Evolutionary conservation across 768 basidiomycete genomes (phyloP).

Genomic region (Rubroboletus pulcherrimus): DNA sequence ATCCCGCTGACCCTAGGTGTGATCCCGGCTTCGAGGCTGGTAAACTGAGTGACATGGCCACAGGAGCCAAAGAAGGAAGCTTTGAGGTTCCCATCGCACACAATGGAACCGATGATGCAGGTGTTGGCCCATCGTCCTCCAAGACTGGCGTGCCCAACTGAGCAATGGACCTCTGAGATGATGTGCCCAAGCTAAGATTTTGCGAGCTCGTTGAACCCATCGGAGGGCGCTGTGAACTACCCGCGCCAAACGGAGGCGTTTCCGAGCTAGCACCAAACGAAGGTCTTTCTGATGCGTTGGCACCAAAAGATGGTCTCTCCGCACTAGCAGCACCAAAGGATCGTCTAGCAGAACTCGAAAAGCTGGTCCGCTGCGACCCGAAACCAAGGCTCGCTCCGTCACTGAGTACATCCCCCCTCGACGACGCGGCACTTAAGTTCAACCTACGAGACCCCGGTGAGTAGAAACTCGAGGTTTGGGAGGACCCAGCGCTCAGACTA

Average conservation of each 20-base stretch:
- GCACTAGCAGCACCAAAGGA: slow-evolving; percentile 16
- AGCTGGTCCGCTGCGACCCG: slow-evolving; percentile 21
- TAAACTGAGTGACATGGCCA: slow-evolving; percentile 14
- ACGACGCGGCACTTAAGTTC: slow-evolving; percentile 19
- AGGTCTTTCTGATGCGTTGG: slow-evolving; percentile 16
- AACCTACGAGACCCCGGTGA: slow-evolving; percentile 23
- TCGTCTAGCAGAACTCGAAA: slow-evolving; percentile 16
- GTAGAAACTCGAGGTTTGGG: slow-evolving; percentile 27
- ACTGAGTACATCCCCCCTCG: slow-evolving; percentile 17
- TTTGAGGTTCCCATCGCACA: slow-evolving; percentile 4
- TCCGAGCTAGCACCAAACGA: slow-evolving; percentile 16
- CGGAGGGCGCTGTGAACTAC: slow-evolving; percentile 11
- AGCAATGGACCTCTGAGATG: slow-evolving; percentile 12
- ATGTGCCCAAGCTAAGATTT: slow-evolving; percentile 2
- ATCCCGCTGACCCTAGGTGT: slow-evolving; percentile 1
- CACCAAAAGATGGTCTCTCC: slow-evolving; percentile 18
- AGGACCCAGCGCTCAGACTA: slow-evolving; percentile 27
- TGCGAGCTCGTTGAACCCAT: slow-evolving; percentile 1
- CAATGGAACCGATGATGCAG: slow-evolving; percentile 5
- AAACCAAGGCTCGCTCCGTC: slow-evolving; percentile 17
- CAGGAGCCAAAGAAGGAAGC: slow-evolving; percentile 10
- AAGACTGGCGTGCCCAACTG: slow-evolving; percentile 5
- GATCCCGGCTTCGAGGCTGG: slow-evolving; percentile 12
- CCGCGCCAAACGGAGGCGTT: slow-evolving; percentile 7
- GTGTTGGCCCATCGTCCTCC: slow-evolving; percentile 16